phyloP scores from a whole-genome alignment of 495 filamentous ascomycete species.

The Platismatia glauca region DNA sequence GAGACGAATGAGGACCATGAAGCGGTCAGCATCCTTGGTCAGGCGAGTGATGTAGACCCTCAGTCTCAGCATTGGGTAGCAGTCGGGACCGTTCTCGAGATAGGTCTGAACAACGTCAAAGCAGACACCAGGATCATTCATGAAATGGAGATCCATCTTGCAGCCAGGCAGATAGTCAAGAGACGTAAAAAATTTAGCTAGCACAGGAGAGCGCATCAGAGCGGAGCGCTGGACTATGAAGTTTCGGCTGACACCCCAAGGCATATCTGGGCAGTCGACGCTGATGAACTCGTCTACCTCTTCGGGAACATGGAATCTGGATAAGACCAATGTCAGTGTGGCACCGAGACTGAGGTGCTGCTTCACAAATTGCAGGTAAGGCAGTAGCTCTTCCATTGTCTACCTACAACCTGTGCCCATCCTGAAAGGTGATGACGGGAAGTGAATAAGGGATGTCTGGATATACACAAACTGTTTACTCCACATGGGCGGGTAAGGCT shows the following conservation, averaged over 20 bases:
- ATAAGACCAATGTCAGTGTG: background rate
- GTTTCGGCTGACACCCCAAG: background rate
- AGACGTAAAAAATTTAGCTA: conserved; percentile 22
- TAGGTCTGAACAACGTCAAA: conserved; percentile 18
- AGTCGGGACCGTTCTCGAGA: conserved; percentile 20
- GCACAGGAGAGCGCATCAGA: conserved; percentile 18
- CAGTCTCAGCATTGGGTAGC: conserved; percentile 9
- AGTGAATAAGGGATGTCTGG: background rate
- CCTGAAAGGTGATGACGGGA: background rate
- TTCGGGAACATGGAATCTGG: background rate
- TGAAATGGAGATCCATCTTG: conserved; percentile 19
- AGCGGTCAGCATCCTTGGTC: conserved; percentile 9
- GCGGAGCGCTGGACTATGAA: conserved; percentile 17
- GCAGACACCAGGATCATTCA: conserved; percentile 13
- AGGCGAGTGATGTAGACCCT: conserved; percentile 7
- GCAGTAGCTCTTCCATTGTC: background rate
- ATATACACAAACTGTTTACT: background rate
- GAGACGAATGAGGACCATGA: conserved; percentile 16
- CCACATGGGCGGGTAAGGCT: background rate
- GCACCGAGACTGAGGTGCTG: background rate
- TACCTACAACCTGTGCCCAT: background rate
- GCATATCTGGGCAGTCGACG: conserved; percentile 16
- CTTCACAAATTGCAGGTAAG: background rate
- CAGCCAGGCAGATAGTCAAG: conserved; percentile 17
- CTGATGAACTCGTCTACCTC: conserved; percentile 18